These are phyloP conservation scores for Mortierella sp. DNA, from an alignment of 371 early-diverging fungal species.

Conservation along the genomic window DNA sequence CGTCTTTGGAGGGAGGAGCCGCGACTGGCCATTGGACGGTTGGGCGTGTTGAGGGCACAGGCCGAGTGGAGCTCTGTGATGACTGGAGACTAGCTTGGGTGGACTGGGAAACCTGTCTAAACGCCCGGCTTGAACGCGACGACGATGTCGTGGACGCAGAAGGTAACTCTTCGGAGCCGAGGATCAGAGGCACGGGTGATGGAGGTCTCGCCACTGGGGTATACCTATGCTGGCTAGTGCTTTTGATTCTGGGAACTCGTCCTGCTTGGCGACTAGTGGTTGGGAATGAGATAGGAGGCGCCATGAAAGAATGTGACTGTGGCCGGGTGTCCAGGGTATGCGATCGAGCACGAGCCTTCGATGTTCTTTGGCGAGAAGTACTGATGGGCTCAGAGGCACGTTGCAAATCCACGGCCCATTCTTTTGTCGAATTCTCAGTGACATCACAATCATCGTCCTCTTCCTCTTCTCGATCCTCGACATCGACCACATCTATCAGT, in stretches of 20 bases:
- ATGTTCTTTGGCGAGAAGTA: too few species aligned
- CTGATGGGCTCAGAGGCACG: too few species aligned
- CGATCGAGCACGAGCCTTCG: too few species aligned
- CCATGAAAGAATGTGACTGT: constrained; percentile 5
- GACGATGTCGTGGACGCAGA: constrained; percentile 5
- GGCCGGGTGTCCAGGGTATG: constrained; percentile 13
- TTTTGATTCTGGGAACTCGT: neutral
- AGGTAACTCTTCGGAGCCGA: neutral
- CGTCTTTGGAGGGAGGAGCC: too few species aligned
- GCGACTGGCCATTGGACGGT: too few species aligned
- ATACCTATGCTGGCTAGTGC: constrained; percentile 6
- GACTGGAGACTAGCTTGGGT: too few species aligned
- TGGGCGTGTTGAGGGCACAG: too few species aligned
- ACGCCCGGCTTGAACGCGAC: too few species aligned
- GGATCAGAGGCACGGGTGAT: constrained; percentile 32
- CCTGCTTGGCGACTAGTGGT: constrained; percentile 16
- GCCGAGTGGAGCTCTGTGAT: too few species aligned
- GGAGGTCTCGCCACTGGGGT: constrained; percentile 28
- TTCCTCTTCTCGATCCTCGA: constrained; percentile 49
- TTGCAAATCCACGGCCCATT: constrained; percentile 9
- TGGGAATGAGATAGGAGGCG: constrained; percentile 12
- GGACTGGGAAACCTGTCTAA: too few species aligned
- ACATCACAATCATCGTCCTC: constrained; percentile 12
- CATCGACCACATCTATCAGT: constrained; percentile 18
- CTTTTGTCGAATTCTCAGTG: constrained; percentile 10